Percentiles rank a stretch among this genome's conserved stretches.
phyloP scores from a whole-genome alignment of 2,329 filamentous ascomycete genomes.

The Harringtonia lauricola region DNA sequence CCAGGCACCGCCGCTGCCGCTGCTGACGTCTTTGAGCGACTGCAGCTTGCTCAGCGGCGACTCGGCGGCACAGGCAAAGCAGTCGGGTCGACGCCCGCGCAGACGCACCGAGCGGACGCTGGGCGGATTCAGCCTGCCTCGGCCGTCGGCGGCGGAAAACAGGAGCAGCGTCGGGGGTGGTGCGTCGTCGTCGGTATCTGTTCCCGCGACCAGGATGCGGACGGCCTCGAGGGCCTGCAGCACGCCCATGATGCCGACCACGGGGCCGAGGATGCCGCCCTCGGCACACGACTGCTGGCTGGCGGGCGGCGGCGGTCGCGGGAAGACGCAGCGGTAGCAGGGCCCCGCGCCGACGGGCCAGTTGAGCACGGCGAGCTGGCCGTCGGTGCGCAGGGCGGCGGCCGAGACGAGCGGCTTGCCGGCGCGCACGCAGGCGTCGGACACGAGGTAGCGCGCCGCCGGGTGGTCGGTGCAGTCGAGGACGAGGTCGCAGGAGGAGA shows the following conservation, averaged over 20 bases:
- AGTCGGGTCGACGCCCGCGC: constrained; percentile 55
- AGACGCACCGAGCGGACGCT: constrained; percentile 66
- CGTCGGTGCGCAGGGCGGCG: constrained; percentile 78
- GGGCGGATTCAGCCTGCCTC: constrained; percentile 16
- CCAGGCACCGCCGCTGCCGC: constrained; percentile 44
- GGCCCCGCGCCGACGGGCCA: constrained; percentile 67
- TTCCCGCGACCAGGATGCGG: constrained; percentile 53
- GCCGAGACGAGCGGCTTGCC: constrained; percentile 76
- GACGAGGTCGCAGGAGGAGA: constrained; percentile 66
- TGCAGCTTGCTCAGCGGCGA: constrained; percentile 34
- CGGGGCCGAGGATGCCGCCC: constrained; percentile 82
- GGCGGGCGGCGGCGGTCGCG: constrained; percentile 71
- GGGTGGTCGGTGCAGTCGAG: constrained; percentile 96
- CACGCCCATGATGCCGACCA: constrained; percentile 88
- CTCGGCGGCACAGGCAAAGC: constrained; percentile 62
- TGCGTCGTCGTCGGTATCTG: not conserved
- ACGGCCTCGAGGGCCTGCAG: constrained; percentile 84
- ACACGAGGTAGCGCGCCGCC: constrained; percentile 82
- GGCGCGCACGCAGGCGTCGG: constrained; percentile 74
- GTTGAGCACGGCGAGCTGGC: constrained; percentile 83
- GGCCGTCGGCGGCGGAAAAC: constrained; percentile 32
- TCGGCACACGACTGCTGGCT: constrained; percentile 82
- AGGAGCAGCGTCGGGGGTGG: constrained; percentile 27
- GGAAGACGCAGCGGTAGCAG: constrained; percentile 92
- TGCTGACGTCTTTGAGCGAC: constrained; percentile 22